Conservation (phyloP, 1,139 yeast genomes). For the Geotrichum australiense region DNA sequence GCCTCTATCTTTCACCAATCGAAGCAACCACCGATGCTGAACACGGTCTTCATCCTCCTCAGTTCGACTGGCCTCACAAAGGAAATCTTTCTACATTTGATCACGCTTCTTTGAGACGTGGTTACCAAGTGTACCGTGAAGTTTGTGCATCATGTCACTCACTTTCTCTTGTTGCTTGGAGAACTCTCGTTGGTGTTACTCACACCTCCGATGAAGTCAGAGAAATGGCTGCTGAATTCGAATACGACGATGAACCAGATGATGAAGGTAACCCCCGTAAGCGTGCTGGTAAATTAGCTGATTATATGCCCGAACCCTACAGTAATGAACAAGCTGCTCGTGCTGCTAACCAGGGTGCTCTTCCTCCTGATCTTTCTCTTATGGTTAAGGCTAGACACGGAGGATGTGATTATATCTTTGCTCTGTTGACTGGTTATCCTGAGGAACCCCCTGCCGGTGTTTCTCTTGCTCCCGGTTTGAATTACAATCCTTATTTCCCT, state of each 20-base stretch:
- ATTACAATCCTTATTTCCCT: conserved; percentile 99
- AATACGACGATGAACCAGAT: conserved; percentile 98
- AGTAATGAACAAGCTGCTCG: conserved; percentile 98
- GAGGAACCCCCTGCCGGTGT: conserved; percentile 99
- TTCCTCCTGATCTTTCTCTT: conserved; percentile 96
- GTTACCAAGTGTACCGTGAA: conserved; percentile 97
- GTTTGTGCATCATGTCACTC: conserved; percentile 99
- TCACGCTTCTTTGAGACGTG: conserved; percentile 97
- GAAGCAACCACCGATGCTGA: conserved; percentile 98
- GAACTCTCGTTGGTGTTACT: conserved; percentile 94
- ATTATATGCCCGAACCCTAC: conserved; percentile 90
- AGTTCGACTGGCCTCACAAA: conserved; percentile 87
- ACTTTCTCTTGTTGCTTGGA: conserved; percentile 95
- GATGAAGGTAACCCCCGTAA: conserved; percentile 98
- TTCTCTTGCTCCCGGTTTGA: conserved; percentile 80
- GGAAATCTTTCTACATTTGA: conserved; percentile 87
- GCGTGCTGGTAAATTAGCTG: conserved; percentile 98
- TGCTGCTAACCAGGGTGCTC: conserved; percentile 98
- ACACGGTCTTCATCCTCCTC: conserved; percentile 96
- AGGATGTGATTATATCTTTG: conserved; percentile 90
- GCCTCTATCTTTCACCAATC: conserved; percentile 41
- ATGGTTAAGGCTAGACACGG: conserved; percentile 99
- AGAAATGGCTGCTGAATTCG: conserved; percentile 92
- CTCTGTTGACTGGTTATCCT: conserved; percentile 96
- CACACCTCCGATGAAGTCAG: conserved; percentile 88